These are phyloP conservation scores for Populus simonii DNA, from an alignment of 345 rosid genomes.

Conservation along the genomic window DNA sequence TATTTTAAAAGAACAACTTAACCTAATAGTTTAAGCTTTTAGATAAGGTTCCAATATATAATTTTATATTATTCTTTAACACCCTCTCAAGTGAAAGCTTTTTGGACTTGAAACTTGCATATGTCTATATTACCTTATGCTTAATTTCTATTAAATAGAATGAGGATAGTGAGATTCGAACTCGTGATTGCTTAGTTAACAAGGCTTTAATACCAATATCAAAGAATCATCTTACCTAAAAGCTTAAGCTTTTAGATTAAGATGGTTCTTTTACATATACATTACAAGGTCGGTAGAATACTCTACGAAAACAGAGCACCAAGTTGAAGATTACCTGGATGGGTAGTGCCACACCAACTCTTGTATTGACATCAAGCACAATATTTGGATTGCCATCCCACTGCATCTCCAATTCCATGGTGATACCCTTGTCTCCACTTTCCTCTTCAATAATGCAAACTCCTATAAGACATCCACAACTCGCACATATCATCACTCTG, in stretches of 20 bases:
- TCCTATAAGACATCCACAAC: slow-evolving; percentile 37
- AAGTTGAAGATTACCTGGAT: slow-evolving; percentile 51
- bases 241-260: too few species aligned
- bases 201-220: too few species aligned
- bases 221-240: accelerated
- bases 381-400: slow-evolving; percentile 92
- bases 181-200: accelerated
- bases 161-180: accelerated
- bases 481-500: not conserved
- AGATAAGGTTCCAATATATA: accelerated
- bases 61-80: too few species aligned
- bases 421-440: slow-evolving; percentile 43
- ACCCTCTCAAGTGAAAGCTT: accelerated
- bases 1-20: too few species aligned
- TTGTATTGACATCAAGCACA: slow-evolving; percentile 67
- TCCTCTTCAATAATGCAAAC: slow-evolving; percentile 62
- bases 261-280: too few species aligned
- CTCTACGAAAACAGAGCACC: not conserved
- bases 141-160: too few species aligned
- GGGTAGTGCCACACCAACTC: slow-evolving; percentile 70
- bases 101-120: accelerated
- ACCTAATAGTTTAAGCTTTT: too few species aligned
- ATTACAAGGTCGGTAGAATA: too few species aligned
- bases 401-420: slow-evolving; percentile 87
- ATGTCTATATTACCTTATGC: accelerated